Percentiles rank a stretch among this genome's conserved stretches.
Evolutionary conservation across 2,329 filamentous ascomycete genomes (phyloP).

Genomic region (Fusarium albidum): DNA sequence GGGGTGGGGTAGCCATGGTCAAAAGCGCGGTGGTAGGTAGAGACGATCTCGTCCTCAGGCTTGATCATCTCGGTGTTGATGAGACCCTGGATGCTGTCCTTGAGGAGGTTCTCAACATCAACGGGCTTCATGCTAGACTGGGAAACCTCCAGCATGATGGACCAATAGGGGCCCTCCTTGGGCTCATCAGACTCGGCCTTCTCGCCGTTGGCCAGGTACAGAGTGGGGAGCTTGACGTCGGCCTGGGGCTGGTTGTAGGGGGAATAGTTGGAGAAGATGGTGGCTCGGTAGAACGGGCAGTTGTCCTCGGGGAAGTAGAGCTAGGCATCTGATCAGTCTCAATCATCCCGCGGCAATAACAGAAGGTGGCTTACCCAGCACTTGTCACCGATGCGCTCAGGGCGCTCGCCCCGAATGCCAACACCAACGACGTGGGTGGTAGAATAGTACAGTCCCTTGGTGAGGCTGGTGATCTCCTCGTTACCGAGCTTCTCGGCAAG

Average conservation of each 20-base stretch:
- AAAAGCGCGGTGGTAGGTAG: conserved; percentile 97
- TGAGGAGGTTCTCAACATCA: conserved; percentile 82
- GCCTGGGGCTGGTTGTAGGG: conserved; percentile 94
- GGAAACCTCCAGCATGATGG: conserved; percentile 98
- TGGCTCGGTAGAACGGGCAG: conserved; percentile 99
- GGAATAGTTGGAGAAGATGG: conserved; percentile 99
- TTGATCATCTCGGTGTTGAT: conserved; percentile 98
- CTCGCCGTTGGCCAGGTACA: conserved; percentile 85
- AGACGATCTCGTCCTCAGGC: conserved; percentile 92
- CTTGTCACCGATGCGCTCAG: conserved; percentile 98
- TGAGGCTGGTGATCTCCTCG: conserved; percentile 80
- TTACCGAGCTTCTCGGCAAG: conserved; percentile 89
- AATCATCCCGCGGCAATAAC: not conserved
- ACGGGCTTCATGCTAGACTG: conserved; percentile 97
- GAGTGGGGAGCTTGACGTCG: conserved; percentile 84
- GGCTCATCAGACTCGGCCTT: conserved; percentile 76
- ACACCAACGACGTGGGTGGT: conserved; percentile 97
- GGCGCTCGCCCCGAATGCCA: conserved; percentile 88
- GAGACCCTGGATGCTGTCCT: conserved; percentile 93
- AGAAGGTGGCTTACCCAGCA: conserved; percentile 76
- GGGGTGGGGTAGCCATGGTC: conserved; percentile 99
- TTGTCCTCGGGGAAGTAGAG: conserved; percentile 99
- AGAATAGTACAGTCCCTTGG: conserved; percentile 95
- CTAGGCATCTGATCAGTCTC: conserved; percentile 49
- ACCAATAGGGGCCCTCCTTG: conserved; percentile 97